phyloP scores from a whole-genome alignment of 208 protist genomes.

The Acanthamoeba polyphaga region DNA sequence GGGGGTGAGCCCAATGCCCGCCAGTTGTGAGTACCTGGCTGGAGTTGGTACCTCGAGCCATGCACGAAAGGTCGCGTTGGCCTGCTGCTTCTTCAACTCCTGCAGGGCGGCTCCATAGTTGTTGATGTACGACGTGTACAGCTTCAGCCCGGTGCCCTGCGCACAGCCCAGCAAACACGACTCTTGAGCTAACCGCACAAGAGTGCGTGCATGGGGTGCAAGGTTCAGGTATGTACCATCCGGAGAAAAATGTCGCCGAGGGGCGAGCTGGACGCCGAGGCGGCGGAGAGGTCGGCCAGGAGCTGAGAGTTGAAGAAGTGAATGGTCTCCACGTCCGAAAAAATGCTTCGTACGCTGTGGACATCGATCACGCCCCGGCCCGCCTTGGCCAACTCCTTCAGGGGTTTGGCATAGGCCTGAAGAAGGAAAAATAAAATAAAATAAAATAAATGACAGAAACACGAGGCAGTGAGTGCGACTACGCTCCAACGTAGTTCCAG shows the following conservation, averaged over 20 bases:
- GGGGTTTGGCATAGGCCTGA: slow-evolving; percentile 24
- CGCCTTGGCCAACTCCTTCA: slow-evolving; percentile 28
- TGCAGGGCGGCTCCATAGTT: slow-evolving; percentile 43
- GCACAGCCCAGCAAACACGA: not conserved
- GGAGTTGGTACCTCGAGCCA: slow-evolving; percentile 35
- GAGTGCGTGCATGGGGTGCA: not conserved
- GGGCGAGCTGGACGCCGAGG: not conserved
- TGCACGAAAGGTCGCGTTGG: not conserved
- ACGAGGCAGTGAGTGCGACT: not conserved
- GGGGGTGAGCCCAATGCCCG: not conserved
- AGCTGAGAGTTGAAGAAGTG: slow-evolving; percentile 73
- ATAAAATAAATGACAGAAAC: not conserved
- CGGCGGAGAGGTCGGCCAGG: slow-evolving; percentile 28
- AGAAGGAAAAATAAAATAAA: not conserved
- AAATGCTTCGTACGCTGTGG: slow-evolving; percentile 31
- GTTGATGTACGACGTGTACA: slow-evolving; percentile 72
- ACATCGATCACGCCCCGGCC: slow-evolving; percentile 39
- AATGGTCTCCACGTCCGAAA: slow-evolving; percentile 62
- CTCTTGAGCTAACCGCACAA: not conserved
- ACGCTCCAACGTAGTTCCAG: not conserved
- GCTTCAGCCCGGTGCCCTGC: slow-evolving; percentile 59
- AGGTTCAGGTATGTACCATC: not conserved
- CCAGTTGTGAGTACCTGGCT: not conserved
- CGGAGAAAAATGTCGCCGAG: slow-evolving; percentile 53
- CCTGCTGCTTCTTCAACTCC: slow-evolving; percentile 50